Conservation (phyloP, 2,329 filamentous ascomycete species). For the Malbranchea zuffiana region DNA sequence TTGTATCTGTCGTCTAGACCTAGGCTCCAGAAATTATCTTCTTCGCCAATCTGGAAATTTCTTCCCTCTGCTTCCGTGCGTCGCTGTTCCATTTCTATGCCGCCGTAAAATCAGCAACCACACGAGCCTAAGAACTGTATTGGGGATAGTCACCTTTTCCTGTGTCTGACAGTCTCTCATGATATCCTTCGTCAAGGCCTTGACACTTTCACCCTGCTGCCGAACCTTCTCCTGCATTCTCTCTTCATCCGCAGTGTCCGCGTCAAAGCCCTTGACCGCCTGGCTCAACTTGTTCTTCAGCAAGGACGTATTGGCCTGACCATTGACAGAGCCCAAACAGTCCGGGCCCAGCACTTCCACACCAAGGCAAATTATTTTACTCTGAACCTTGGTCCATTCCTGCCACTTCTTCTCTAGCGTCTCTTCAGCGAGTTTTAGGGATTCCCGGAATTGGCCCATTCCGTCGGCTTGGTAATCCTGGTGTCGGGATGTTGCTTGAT, state of each 20-base stretch:
- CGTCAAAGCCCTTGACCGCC: slow-evolving; percentile 6
- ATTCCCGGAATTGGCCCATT: background rate
- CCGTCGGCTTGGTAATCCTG: background rate
- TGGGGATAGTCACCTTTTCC: slow-evolving; percentile 13
- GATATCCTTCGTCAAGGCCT: slow-evolving; percentile 6
- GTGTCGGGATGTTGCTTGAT: background rate
- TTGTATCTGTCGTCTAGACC: background rate
- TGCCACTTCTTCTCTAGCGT: slow-evolving; percentile 12
- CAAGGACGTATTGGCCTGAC: background rate
- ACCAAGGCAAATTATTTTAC: slow-evolving; percentile 15
- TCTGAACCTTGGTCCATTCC: slow-evolving; percentile 18
- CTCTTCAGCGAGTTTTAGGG: slow-evolving; percentile 1
- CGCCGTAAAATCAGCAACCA: background rate
- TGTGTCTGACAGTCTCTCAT: slow-evolving; percentile 11
- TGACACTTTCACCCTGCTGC: slow-evolving; percentile 8
- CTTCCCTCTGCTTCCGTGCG: slow-evolving; percentile 14
- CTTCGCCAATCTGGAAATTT: slow-evolving; percentile 15
- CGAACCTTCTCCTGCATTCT: slow-evolving; percentile 4
- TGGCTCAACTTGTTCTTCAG: slow-evolving; percentile 11
- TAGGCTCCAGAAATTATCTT: slow-evolving; percentile 12
- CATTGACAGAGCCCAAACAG: slow-evolving; percentile 1
- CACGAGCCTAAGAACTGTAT: background rate
- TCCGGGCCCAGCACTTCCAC: slow-evolving; percentile 14
- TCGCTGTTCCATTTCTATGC: slow-evolving; percentile 14
- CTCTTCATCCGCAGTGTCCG: background rate